Evolutionary conservation across 2,329 filamentous ascomycete species (phyloP), one percentile per base, ranked within the genome.

Genomic region (Capronia coronata): DNA sequence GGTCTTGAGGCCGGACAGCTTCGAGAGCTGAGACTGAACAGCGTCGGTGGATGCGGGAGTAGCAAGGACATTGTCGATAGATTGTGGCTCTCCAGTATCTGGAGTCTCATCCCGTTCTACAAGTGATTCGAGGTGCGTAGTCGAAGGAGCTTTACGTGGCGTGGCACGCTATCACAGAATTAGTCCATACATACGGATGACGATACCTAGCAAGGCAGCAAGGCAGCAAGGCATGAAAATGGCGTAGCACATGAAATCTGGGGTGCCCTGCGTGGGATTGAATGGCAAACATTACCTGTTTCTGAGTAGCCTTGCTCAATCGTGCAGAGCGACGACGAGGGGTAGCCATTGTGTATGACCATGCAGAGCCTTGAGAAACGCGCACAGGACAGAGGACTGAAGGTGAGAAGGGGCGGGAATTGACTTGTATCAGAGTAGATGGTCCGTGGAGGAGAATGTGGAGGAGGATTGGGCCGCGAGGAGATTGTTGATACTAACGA

Each of bases 31-130:
- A 64, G 21, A 69, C 16, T 59, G 52, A 16, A 53, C 62, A 1
- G 63, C 64, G 45, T 62, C 65, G n/a, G 63, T 54, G 19, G 64
- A 63, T 14, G 55, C 44, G 19, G 62, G 62, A 11, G 65, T 59
- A 6, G 64, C 60, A 16, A 62, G 58, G 38, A 67, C 59, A 11
- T 64, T 61, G 53, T 65, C 65, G 30, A 64, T 61, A 3, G 48
- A 53, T 43, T 57, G 61, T 22, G 57, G 56, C 32, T 59, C 56
- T 10, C 63, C 65, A 37, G 65, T 64, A 29, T 65, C 54, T 10
- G 66, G 65, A 52, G 68, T 68, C 49, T 73, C 70, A 43, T 73
- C 72, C 57, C 67, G 64, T 64, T 78, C 74, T 43, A 67, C 58
- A 16, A 77, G 65, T n/a, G 71, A 64, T 14, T 66, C 57, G 25